Base-by-base conservation (phyloP, 306 rosid species). In the Lotus japonicus region DNA sequence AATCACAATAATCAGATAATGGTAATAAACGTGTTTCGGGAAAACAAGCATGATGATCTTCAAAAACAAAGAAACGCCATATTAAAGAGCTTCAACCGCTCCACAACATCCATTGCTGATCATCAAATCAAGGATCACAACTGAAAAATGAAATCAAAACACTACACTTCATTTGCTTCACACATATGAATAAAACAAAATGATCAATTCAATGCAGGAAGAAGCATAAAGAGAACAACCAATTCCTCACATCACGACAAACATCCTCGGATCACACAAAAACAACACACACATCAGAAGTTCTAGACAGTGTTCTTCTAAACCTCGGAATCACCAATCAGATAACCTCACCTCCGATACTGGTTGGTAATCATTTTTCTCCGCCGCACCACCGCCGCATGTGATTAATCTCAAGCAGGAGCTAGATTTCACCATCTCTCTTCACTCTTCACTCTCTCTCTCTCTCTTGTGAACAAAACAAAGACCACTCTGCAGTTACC, bases 331-430 rank as follows among this genome's bases (percentile, higher is more conserved):
- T 61, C 41, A 38, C 72, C 45, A 21, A 38, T 46, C 79, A 77
- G 31, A 26, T n/a, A 26, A 26, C 31, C 82, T 83, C 78, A 17
- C 95, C 95, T 84, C 83, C 1, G 80, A 50, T 15, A 64, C 78
- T 11, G 31, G 31, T 26, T 81, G 82, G 64, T 77, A 45, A 74
- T 79, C 90, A 39, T 86, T 85, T 15, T 44, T 74, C 15, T 77
- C 82, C 41, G 66, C 73, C 1, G 82, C 74, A 81, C 80, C 92
- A 70, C 82, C 48, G 41, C 87, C 84, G 68, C 97, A 90, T 5
- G 95, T 63, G 83, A 87, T 85, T 61, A 90, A 72, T 50, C 88
- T 81, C 73, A 90, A 80, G 78, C 97, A 90, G 4, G 95, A 84
- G 54, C 75, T 77, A 13, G 95, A 67, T 82, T 83, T 90, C 79